Percentiles rank a stretch among this genome's conserved stretches.
phyloP scores from a whole-genome alignment of 1,284 basidiomycete genomes.

The Lignosus rhinocerotis region DNA sequence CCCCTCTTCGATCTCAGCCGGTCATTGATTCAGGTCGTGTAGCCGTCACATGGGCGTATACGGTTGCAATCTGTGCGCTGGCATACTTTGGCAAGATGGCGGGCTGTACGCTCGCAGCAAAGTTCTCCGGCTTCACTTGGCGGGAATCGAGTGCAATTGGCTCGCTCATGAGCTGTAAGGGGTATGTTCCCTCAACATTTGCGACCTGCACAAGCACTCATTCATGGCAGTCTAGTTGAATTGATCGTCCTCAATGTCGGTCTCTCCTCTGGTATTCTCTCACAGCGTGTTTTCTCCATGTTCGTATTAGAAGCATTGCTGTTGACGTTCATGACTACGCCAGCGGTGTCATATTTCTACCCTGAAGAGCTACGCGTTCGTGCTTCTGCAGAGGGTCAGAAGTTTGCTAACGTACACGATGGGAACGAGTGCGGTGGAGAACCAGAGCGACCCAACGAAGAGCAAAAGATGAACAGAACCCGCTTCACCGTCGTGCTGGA shows the following conservation, averaged over 20 bases:
- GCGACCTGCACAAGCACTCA: not conserved
- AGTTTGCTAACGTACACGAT: slow-evolving; percentile 44
- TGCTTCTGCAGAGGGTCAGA: slow-evolving; percentile 44
- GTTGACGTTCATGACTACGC: slow-evolving; percentile 89
- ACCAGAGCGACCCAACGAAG: slow-evolving; percentile 5
- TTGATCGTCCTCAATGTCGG: slow-evolving; percentile 77
- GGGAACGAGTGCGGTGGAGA: slow-evolving; percentile 5
- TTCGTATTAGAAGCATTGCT: slow-evolving; percentile 88
- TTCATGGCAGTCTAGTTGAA: slow-evolving; percentile 42
- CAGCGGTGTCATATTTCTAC: slow-evolving; percentile 77
- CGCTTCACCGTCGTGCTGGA: slow-evolving; percentile 88
- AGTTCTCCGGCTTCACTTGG: slow-evolving; percentile 51
- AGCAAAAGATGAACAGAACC: slow-evolving; percentile 41
- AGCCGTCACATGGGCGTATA: slow-evolving; percentile 66
- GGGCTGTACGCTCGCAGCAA: slow-evolving; percentile 55
- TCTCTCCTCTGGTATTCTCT: slow-evolving; percentile 67
- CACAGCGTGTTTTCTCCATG: slow-evolving; percentile 76
- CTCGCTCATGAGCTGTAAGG: slow-evolving; percentile 75
- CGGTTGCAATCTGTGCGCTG: slow-evolving; percentile 48
- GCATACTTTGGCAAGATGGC: slow-evolving; percentile 64
- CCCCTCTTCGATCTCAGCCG: not conserved
- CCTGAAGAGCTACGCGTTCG: slow-evolving; percentile 63
- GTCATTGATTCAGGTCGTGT: not conserved
- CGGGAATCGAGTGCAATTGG: slow-evolving; percentile 69
- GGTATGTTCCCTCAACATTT: slow-evolving; percentile 39